Evolutionary conservation across 345 rosid genomes (phyloP), one percentile per base, ranked within the genome.

Genomic region (Populus ilicifolia): DNA sequence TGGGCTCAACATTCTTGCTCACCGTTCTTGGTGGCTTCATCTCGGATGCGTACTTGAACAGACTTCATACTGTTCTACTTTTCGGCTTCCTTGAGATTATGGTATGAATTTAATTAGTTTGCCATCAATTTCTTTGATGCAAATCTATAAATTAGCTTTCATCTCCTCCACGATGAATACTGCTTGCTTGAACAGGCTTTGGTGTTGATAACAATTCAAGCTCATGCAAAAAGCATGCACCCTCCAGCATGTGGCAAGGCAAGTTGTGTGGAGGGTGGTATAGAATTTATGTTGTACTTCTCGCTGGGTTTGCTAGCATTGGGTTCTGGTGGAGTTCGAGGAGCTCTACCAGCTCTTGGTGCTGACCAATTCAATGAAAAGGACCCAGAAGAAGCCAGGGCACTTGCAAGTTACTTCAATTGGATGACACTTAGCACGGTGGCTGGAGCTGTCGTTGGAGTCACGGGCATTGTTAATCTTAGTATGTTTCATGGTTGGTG

Each of bases 1-100:
- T 89, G 89, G 92, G 92, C 7, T 39, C 90, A 6, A 72, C 84
- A 38, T 89, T 89, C 87, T 67, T 89, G 83, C 91, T 90, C 69
- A 52, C 89, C 48, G 29, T 88, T 6, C 56, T 87, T 35, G 90
- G 92, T 1, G 92, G 86, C 83, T 87, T 90, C 89, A 80, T 90
- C 50, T 85, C 92, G 1, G 90, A 89, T 23, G 83, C 94, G 52
- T 85, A 71, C 78, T 56, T 89, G 33, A 87, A 72, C 77, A 73
- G 88, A 74, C 69, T 78, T 38, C 21, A 79, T 66, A 83, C 91
- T 21, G 68, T 81, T 64, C 36, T 87, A 23, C 43, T 86, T 41
- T 90, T 89, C 17, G 89, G 87, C 36, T 44, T 33, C 0, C 23
- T 89, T 7, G 92, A 90, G 86, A 76, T 85, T 17, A 10, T 80